Percentiles rank a stretch among this genome's conserved stretches.
These are phyloP conservation scores for Bjerkandera adusta DNA, from an alignment of 1,284 basidiomycete genomes.

Conservation along the genomic window DNA sequence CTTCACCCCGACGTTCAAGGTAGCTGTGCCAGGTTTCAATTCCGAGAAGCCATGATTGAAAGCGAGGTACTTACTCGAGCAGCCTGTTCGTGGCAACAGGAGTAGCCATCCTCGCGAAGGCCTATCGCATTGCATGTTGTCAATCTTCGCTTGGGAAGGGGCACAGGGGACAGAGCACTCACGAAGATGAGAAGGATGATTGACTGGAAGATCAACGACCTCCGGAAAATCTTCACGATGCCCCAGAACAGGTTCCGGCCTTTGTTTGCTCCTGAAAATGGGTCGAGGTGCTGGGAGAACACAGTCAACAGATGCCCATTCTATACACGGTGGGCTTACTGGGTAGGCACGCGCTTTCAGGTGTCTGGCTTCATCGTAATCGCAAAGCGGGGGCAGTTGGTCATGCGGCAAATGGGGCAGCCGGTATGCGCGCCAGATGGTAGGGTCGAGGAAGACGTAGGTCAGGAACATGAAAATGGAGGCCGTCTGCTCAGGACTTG, in stretches of 20 bases:
- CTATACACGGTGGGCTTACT: conserved; percentile 13
- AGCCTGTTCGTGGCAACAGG: conserved; percentile 47
- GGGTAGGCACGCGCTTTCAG: conserved; percentile 36
- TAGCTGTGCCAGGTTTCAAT: conserved; percentile 28
- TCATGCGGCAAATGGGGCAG: conserved; percentile 30
- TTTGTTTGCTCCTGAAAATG: conserved; percentile 20
- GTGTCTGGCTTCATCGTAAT: conserved; percentile 42
- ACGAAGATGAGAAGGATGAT: conserved; percentile 15
- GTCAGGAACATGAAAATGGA: conserved; percentile 28
- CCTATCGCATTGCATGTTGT: conserved; percentile 15
- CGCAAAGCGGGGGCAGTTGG: conserved; percentile 42
- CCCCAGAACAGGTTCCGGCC: conserved; percentile 8
- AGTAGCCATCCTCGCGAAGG: conserved; percentile 32
- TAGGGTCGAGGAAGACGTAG: conserved; percentile 31
- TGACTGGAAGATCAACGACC: conserved; percentile 15
- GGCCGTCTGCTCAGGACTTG: conserved; percentile 37
- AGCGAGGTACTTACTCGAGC: conserved; percentile 26
- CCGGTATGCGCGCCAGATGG: conserved; percentile 30
- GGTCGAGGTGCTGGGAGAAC: conserved; percentile 28
- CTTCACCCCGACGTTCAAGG: conserved; percentile 40
- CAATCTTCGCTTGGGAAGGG: no score
- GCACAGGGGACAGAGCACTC: no score
- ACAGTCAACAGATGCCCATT: no score
- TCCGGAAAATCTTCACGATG: conserved; percentile 12
- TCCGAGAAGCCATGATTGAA: not conserved